A percentile compares a stretch with the other conserved stretches of the same genome.
Conservation (phyloP, 306 rosid species). For the Canavalia ensiformis region DNA sequence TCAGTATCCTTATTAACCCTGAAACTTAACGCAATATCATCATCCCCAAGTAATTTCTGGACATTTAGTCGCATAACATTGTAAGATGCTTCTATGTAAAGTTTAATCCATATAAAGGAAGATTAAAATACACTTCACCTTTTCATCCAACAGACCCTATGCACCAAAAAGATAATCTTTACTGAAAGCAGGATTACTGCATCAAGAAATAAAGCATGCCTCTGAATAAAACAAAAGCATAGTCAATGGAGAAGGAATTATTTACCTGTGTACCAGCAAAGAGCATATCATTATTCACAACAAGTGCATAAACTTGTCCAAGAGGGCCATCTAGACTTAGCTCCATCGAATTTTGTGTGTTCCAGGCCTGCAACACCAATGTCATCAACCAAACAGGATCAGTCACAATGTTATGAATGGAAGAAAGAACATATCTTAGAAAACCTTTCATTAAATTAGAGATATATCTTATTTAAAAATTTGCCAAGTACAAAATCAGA, state of each 20-base stretch:
- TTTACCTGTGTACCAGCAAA: slow-evolving; percentile 98
- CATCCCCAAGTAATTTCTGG: neutral
- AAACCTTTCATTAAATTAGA: slow-evolving; percentile 29
- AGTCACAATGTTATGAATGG: neutral
- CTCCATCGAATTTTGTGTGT: slow-evolving; percentile 75
- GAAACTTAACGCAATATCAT: slow-evolving; percentile 21
- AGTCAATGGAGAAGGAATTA: slow-evolving; percentile 29
- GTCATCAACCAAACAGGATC: slow-evolving; percentile 45
- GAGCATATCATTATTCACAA: slow-evolving; percentile 83
- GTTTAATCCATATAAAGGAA: neutral
- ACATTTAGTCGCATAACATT: neutral
- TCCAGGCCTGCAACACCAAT: slow-evolving; percentile 83
- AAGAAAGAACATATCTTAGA: neutral
- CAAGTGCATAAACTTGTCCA: slow-evolving; percentile 93
- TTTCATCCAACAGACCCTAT: slow-evolving; percentile 17
- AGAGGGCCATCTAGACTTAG: slow-evolving; percentile 90
- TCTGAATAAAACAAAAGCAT: slow-evolving; percentile 26
- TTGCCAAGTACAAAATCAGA: slow-evolving; percentile 3
- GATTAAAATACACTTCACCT: neutral
- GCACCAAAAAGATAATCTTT: slow-evolving; percentile 11
- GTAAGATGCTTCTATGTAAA: neutral
- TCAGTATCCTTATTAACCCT: slow-evolving; percentile 8
- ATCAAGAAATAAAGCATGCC: slow-evolving; percentile 36
- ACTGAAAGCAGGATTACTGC: neutral
- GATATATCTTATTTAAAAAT: slow-evolving; percentile 22